Base-by-base conservation (phyloP, 1,284 basidiomycete species). In the Microbotryum silenes-acaulis region DNA sequence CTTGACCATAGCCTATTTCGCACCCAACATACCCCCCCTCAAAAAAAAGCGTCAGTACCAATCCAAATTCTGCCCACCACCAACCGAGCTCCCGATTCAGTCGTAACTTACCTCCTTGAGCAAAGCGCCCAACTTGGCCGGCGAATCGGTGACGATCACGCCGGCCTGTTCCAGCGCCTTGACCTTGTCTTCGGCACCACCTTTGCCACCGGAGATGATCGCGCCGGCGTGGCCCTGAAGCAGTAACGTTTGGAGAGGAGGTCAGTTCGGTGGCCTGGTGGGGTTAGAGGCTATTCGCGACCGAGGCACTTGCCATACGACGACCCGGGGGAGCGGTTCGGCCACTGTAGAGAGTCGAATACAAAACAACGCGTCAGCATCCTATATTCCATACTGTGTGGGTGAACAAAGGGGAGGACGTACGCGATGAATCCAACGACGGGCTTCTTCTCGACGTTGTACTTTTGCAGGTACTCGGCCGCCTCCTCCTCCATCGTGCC, bases 401-500 rank as follows among this genome's bases (percentile, higher is more conserved):
- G 25, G 18, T n/a, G 33, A 23, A 31, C 23, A 18, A 14, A 27
- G 27, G 33, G 7, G 18, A 20, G 1, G 60, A 88, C 86, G 62
- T 92, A 96, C 64, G 96, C 96, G 73, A 99, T 97, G 78, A 99
- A 99, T 57, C 88, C 89, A 62, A 98, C 91, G 50, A 98, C 91
- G 59, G 96, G 96, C 78, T 98, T 98, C 50, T 88, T 83, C 50
- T 88, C 90, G 78, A 90, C 88, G 83, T 99, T 99, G 81, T 91
- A 87, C 77, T 84, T 81, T 75, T 89, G 87, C 61, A 99, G 81
- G 67, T 72, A 74, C 73, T 93, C 96, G 5, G 96, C 96, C 20
- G 96, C 96, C 71, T 98, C 94, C 77, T 99, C 96, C 79, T 99
- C 96, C 93, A 97, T 98, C 21, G 88, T 87, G 31, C 96, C 96